Conservation (phyloP, 805 yeast species). For the Kazachstania kunashirensis region DNA sequence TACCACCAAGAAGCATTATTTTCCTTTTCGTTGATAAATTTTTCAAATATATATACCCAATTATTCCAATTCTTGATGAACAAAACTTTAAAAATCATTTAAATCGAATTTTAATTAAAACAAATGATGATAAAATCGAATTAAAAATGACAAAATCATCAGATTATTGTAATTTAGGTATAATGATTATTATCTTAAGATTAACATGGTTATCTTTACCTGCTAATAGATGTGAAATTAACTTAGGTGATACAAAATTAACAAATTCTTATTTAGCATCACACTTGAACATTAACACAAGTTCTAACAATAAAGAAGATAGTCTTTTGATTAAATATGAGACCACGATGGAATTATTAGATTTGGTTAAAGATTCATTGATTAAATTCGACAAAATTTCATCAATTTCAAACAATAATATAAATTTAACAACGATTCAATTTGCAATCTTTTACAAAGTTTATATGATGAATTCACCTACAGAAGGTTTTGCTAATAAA, state of each 20-base stretch:
- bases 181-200: conserved; percentile 42
- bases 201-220: conserved; percentile 50
- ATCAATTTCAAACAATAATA: conserved; percentile 27
- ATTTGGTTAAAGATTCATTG: conserved; percentile 22
- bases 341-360: conserved; percentile 23
- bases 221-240: conserved; percentile 29
- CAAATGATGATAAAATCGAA: conserved; percentile 13
- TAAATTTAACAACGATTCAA: conserved; percentile 39
- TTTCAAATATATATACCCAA: conserved; percentile 51
- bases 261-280: conserved; percentile 7
- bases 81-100: conserved; percentile 27
- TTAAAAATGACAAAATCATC: conserved; percentile 28
- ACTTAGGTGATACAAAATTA: conserved; percentile 16
- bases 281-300: conserved; percentile 7
- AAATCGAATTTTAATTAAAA: conserved; percentile 16
- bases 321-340: conserved; percentile 20
- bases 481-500: conserved; percentile 21
- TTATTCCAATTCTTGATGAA: conserved; percentile 60
- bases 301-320: conserved; percentile 24
- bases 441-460: conserved; percentile 48
- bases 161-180: conserved; percentile 39
- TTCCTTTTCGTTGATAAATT: conserved; percentile 51
- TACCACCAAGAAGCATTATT: conserved; percentile 48
- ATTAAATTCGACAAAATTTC: conserved; percentile 29
- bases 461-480: conserved; percentile 49